Conservation (phyloP, 352 stramenopile species). For the Pythium dissimile region DNA sequence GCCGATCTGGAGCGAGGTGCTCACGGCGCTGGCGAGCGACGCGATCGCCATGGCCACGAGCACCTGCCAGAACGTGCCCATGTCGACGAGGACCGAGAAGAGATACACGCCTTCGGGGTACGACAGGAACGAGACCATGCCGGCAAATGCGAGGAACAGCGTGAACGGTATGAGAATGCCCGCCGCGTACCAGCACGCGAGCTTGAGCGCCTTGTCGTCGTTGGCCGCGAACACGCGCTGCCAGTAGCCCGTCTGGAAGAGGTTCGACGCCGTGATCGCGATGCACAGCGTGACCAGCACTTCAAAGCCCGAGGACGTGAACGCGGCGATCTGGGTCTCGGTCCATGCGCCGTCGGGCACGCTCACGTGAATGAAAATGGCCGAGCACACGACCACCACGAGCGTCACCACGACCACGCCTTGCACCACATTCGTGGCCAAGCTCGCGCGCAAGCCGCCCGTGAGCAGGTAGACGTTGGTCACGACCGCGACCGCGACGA, state of each 20-base stretch:
- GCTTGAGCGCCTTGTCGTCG: conserved; percentile 48
- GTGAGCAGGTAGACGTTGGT: conserved; percentile 73
- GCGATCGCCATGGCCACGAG: conserved; percentile 67
- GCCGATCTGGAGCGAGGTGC: conserved; percentile 66
- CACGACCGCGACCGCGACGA: conserved; percentile 49
- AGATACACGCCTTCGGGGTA: conserved; percentile 55
- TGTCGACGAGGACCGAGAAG: conserved; percentile 68
- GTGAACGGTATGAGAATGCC: conserved; percentile 64
- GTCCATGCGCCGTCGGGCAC: conserved; percentile 46
- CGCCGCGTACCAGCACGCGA: conserved; percentile 36
- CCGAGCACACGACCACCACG: conserved; percentile 54
- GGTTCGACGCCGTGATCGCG: conserved; percentile 52
- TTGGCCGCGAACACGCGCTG: conserved; percentile 62
- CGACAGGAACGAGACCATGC: conserved; percentile 61
- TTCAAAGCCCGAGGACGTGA: conserved; percentile 60
- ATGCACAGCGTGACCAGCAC: conserved; percentile 67
- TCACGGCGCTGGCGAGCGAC: conserved; percentile 52
- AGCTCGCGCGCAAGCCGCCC: conserved; percentile 59
- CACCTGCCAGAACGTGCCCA: conserved; percentile 58
- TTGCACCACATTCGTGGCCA: conserved; percentile 69
- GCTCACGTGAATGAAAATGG: conserved; percentile 49
- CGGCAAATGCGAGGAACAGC: conserved; percentile 51
- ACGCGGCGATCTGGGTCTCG: conserved; percentile 45
- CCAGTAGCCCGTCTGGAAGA: conserved; percentile 81
- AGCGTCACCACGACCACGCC: conserved; percentile 54